phyloP scores from a whole-genome alignment of 805 yeast genomes.

The Yamadazyma akitaensis region DNA sequence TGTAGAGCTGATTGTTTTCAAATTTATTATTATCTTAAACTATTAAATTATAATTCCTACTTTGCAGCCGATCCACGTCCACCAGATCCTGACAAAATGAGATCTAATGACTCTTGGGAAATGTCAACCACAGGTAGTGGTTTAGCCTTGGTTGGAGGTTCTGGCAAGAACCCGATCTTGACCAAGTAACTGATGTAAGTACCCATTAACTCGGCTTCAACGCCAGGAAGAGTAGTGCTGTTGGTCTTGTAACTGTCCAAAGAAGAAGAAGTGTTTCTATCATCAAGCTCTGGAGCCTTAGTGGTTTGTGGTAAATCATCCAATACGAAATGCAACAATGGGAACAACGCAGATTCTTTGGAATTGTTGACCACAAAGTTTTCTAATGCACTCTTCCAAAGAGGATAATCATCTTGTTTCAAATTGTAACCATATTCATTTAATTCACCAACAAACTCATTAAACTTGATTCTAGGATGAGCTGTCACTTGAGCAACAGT shows the following conservation, averaged over 20 bases:
- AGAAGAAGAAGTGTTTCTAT: conserved; percentile 70
- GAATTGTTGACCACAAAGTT: conserved; percentile 69
- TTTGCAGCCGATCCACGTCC: conserved; percentile 67
- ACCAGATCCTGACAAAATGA: conserved; percentile 66
- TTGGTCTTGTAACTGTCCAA: conserved; percentile 49
- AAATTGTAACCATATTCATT: conserved; percentile 71
- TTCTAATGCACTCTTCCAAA: conserved; percentile 79
- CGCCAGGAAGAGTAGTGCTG: conserved; percentile 68
- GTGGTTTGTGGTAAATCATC: conserved; percentile 89
- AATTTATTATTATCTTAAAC: too few species aligned
- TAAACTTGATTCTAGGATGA: conserved; percentile 86
- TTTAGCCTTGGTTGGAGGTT: conserved; percentile 47
- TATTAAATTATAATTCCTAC: conserved; percentile 7
- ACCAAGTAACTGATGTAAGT: conserved; percentile 76
- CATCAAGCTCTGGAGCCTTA: conserved; percentile 94
- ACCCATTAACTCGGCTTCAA: conserved; percentile 64
- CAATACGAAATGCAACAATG: conserved; percentile 88
- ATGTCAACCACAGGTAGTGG: conserved; percentile 57
- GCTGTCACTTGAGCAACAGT: conserved; percentile 95
- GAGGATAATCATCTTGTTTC: conserved; percentile 58
- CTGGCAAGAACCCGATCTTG: conserved; percentile 74
- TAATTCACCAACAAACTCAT: conserved; percentile 66
- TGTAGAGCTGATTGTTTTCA: too few species aligned
- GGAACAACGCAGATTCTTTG: conserved; percentile 84
- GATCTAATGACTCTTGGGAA: conserved; percentile 50